phyloP scores from a whole-genome alignment of 495 filamentous ascomycete genomes.

The Acidiella bohemica region DNA sequence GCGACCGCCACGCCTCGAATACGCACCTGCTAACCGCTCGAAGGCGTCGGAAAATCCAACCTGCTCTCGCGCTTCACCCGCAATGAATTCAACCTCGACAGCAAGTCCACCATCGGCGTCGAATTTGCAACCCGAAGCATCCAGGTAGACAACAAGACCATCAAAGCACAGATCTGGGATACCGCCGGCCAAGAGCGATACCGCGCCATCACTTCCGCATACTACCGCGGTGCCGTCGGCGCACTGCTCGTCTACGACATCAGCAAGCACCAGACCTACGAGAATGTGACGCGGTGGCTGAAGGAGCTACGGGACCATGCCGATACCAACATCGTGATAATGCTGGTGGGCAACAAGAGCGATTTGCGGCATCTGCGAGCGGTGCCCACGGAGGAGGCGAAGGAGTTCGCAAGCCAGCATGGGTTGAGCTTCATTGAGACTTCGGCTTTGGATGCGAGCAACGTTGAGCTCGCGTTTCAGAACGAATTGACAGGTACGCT shows the following conservation, averaged over 20 bases:
- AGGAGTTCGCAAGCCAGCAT: constrained; percentile 95
- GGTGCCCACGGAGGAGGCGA: constrained; percentile 96
- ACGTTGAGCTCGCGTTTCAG: constrained; percentile 98
- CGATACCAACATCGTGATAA: constrained; percentile 98
- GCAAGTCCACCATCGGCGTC: constrained; percentile 99
- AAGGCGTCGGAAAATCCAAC: constrained; percentile 99
- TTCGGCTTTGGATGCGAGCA: constrained; percentile 95
- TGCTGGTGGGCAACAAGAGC: constrained; percentile 99
- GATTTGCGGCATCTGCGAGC: constrained; percentile 97
- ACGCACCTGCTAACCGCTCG: no score
- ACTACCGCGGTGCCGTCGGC: constrained; percentile 95
- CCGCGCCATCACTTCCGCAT: constrained; percentile 96
- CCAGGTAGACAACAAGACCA: constrained; percentile 98
- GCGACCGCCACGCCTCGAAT: no score
- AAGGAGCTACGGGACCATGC: constrained; percentile 98
- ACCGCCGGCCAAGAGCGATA: constrained; percentile 98
- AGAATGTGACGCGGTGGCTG: constrained; percentile 97
- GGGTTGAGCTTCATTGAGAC: constrained; percentile 98
- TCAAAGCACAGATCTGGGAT: constrained; percentile 99
- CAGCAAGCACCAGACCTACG: constrained; percentile 97
- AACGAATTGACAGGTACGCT: constrained; percentile 88
- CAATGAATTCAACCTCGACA: constrained; percentile 99
- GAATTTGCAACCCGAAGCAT: constrained; percentile 98
- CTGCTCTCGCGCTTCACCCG: constrained; percentile 98
- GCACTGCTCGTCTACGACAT: constrained; percentile 98